These are phyloP conservation scores for Neurospora pannonica DNA, from an alignment of 495 filamentous ascomycete species.

Conservation along the genomic window DNA sequence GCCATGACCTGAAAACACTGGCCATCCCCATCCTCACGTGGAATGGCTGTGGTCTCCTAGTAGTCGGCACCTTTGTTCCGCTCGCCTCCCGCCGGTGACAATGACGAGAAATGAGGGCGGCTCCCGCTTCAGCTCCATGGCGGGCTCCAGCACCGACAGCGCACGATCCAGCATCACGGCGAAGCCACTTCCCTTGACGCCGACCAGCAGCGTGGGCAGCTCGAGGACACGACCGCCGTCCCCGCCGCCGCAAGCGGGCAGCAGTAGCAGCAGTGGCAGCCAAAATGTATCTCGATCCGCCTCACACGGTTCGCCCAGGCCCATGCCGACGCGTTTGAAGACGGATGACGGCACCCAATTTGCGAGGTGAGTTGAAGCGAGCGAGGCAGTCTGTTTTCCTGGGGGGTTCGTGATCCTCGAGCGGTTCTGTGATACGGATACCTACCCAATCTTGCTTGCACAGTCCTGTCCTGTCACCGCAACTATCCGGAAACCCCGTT, in stretches of 20 bases:
- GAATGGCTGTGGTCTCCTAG: conserved; percentile 18
- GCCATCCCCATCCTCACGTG: conserved; percentile 5
- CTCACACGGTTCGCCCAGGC: conserved; percentile 30
- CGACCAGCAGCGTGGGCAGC: conserved; percentile 24
- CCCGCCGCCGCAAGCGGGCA: conserved; percentile 26
- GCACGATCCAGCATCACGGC: conserved; percentile 50
- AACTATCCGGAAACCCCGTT: neutral
- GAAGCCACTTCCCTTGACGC: conserved; percentile 35
- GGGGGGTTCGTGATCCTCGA: neutral
- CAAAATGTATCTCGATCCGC: conserved; percentile 23
- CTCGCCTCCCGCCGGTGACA: conserved; percentile 26
- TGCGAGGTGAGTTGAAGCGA: conserved; percentile 23
- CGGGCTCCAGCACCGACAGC: conserved; percentile 52
- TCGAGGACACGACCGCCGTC: conserved; percentile 36
- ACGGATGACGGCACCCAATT: conserved; percentile 39
- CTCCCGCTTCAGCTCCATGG: conserved; percentile 51
- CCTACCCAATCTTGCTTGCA: neutral
- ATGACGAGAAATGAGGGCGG: conserved; percentile 51
- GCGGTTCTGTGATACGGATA: neutral
- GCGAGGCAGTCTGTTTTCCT: neutral
- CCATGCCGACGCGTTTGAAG: conserved; percentile 47
- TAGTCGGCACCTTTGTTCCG: conserved; percentile 15
- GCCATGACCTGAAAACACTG: conserved; percentile 21
- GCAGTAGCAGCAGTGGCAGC: neutral
- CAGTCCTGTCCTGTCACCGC: neutral